phyloP scores from a whole-genome alignment of 179 eudicot species.

The Actinidia polygama region DNA sequence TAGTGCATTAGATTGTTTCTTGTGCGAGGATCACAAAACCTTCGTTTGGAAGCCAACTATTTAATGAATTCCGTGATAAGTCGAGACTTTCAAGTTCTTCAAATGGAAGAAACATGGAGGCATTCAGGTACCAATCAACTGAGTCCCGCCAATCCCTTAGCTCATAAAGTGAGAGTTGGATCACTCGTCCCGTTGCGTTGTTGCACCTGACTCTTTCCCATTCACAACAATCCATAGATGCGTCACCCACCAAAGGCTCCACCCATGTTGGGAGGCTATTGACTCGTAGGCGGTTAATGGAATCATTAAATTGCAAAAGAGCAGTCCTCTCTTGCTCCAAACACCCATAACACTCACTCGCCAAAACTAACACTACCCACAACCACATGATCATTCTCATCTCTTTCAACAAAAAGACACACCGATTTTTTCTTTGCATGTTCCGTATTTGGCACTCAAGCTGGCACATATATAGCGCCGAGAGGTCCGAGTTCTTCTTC shows the following conservation, averaged over 20 bases:
- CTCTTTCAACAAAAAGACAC: not conserved
- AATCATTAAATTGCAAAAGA: slow-evolving; percentile 19
- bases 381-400: slow-evolving; percentile 4
- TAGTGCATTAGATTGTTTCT: not conserved
- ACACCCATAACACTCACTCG: not conserved
- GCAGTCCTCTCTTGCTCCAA: slow-evolving; percentile 14
- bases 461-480: not conserved
- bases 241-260: not conserved
- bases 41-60: not conserved
- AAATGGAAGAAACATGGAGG: slow-evolving; percentile 8
- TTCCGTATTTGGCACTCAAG: not conserved
- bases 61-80: not conserved
- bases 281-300: slow-evolving; percentile 7
- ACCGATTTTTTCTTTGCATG: not conserved
- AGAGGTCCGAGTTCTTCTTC: not conserved
- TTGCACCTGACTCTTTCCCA: slow-evolving; percentile 4
- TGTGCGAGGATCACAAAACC: not conserved
- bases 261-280: not conserved
- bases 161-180: not conserved
- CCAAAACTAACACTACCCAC: slow-evolving; percentile 6
- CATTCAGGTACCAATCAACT: slow-evolving; percentile 4
- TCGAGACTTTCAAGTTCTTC: slow-evolving; percentile 6
- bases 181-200: not conserved
- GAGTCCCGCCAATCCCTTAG: not conserved
- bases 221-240: not conserved